A percentile compares a stretch with the other conserved stretches of the same genome.
Evolutionary conservation across 352 stramenopile genomes (phyloP).

Genomic region (Globisporangium apiculatum): DNA sequence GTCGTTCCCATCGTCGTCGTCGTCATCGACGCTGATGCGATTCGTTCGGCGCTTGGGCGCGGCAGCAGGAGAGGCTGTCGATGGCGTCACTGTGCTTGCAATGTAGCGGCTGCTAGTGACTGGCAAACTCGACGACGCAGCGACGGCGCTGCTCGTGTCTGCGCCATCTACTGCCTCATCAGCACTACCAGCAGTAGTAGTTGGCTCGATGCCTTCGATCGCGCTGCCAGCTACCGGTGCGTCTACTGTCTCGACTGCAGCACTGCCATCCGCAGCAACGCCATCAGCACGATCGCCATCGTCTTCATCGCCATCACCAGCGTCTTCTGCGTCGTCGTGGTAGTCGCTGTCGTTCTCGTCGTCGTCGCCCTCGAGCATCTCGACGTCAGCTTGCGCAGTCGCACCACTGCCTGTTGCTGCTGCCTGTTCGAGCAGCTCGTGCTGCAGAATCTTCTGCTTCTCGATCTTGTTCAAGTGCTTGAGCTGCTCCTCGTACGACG

Average conservation of each 20-base stretch:
- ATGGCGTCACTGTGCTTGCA: not conserved
- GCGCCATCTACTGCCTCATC: not conserved
- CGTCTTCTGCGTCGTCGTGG: conserved; percentile 15
- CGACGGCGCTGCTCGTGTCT: not conserved
- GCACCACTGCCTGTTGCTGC: conserved; percentile 10
- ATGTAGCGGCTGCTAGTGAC: not conserved
- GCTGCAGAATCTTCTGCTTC: conserved; percentile 45
- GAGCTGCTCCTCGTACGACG: conserved; percentile 64
- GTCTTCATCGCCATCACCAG: conserved; percentile 10
- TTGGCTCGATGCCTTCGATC: not conserved
- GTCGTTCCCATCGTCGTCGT: conserved; percentile 48
- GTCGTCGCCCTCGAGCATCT: conserved; percentile 6
- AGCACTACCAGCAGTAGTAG: too few relatives aligned
- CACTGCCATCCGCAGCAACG: conserved; percentile 8
- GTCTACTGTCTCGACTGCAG: conserved; percentile 11
- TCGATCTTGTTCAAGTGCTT: conserved; percentile 61
- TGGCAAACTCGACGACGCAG: not conserved
- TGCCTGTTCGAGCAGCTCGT: conserved; percentile 29
- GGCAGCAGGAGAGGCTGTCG: not conserved
- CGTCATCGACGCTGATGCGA: conserved; percentile 20
- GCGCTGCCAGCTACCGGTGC: not conserved
- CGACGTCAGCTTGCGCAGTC: conserved; percentile 5
- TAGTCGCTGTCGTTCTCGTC: conserved; percentile 12
- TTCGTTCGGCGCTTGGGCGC: conserved; percentile 23
- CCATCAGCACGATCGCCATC: not conserved